These are phyloP conservation scores for Pythium utonaiense DNA, from an alignment of 352 stramenopile species.

Conservation along the genomic window DNA sequence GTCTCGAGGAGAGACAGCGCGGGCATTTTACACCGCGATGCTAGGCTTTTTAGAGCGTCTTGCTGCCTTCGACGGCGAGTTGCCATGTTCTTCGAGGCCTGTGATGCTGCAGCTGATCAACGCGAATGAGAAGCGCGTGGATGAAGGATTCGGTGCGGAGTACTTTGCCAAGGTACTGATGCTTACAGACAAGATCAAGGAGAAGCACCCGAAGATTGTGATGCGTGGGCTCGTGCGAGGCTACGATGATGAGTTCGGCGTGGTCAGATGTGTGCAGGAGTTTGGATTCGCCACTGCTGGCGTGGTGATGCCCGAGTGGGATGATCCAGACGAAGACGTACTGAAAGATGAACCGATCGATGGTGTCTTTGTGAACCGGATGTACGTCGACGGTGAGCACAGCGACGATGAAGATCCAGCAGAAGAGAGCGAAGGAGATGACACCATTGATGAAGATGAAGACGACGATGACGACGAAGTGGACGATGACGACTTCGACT, in stretches of 20 bases:
- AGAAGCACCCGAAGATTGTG: neutral
- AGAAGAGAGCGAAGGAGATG: neutral
- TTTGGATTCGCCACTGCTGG: conserved; percentile 4
- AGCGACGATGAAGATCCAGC: neutral
- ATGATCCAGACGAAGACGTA: neutral
- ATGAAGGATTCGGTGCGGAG: conserved; percentile 7
- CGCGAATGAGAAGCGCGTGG: neutral
- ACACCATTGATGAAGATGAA: neutral
- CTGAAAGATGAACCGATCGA: neutral
- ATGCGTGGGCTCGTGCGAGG: neutral
- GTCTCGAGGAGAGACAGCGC: neutral
- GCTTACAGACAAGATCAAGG: neutral
- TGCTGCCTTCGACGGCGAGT: neutral
- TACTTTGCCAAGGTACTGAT: conserved; percentile 1
- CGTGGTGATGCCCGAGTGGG: neutral
- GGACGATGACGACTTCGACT: conserved; percentile 86
- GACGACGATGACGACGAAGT: conserved; percentile 76
- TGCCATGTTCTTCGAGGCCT: neutral
- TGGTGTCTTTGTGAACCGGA: conserved; percentile 8
- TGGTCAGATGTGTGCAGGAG: conserved; percentile 3
- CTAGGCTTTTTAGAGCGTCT: conserved; percentile 5
- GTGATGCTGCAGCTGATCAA: conserved; percentile 7
- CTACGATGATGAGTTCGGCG: conserved; percentile 3
- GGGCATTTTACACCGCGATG: conserved; percentile 2
- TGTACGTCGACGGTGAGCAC: neutral